These are phyloP conservation scores for Sclerospora graminicola DNA, from an alignment of 352 stramenopile species.

Conservation along the genomic window DNA sequence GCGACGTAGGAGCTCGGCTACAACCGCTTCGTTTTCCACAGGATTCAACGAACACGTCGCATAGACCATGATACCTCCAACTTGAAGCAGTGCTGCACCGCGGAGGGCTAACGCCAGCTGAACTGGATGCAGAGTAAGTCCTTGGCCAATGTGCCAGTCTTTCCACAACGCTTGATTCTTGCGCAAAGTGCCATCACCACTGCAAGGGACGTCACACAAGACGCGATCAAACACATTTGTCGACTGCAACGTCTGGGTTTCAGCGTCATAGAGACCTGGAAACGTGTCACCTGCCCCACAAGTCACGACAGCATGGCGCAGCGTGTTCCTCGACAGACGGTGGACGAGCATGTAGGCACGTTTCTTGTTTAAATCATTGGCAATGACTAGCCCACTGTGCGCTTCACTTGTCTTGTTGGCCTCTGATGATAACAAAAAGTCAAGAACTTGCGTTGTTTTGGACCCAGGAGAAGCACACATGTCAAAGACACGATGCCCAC, in stretches of 20 bases:
- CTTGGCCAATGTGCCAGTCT: constrained; percentile 89
- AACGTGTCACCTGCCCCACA: constrained; percentile 89
- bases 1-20: constrained; percentile 89
- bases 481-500: constrained; percentile 70
- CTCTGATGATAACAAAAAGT: constrained; percentile 54
- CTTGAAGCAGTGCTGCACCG: constrained; percentile 82
- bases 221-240: constrained; percentile 95
- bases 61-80: constrained; percentile 91
- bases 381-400: constrained; percentile 82
- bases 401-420: constrained; percentile 6
- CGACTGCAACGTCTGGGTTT: constrained; percentile 22
- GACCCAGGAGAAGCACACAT: constrained; percentile 95
- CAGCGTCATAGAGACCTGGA: constrained; percentile 75
- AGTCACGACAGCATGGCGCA: constrained; percentile 87
- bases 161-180: constrained; percentile 95
- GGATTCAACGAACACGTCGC: constrained; percentile 98
- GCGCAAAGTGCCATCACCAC: constrained; percentile 94
- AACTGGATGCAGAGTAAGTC: constrained; percentile 87
- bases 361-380: constrained; percentile 95
- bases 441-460: constrained; percentile 97
- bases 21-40: constrained; percentile 98
- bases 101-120: constrained; percentile 91
- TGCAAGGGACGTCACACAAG: constrained; percentile 97
- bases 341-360: constrained; percentile 97
- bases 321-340: constrained; percentile 80